Conservation (phyloP, 140 eudicot genomes). For the Flaveria floridana region DNA sequence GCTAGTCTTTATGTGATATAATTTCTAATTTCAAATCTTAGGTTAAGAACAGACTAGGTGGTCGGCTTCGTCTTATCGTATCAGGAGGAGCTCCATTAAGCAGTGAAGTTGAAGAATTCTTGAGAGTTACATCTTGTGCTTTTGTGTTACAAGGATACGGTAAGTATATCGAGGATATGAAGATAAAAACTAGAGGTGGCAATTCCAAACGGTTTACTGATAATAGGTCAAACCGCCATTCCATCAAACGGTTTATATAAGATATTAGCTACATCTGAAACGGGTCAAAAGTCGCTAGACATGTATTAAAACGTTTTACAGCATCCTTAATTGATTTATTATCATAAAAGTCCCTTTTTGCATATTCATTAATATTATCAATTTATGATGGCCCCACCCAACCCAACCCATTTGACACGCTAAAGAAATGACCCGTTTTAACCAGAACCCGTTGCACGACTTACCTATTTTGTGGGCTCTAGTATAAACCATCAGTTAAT, state of each 20-base stretch:
- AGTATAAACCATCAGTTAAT: background rate
- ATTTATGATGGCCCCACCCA: background rate
- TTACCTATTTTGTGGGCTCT: background rate
- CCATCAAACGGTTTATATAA: background rate
- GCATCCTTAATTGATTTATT: background rate
- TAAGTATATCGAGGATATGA: constrained; percentile 20
- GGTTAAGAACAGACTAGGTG: constrained; percentile 80
- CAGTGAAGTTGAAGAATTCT: constrained; percentile 86
- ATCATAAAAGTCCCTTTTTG: background rate
- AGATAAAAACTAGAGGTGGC: background rate
- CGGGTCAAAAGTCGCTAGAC: background rate
- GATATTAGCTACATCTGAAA: background rate
- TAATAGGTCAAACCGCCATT: background rate
- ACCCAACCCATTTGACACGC: background rate
- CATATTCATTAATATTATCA: background rate
- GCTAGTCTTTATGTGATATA: background rate
- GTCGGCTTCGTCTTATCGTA: constrained; percentile 77
- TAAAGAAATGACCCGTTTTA: background rate
- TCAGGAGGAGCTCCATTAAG: constrained; percentile 95
- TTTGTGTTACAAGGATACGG: constrained; percentile 96
- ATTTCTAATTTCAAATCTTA: background rate
- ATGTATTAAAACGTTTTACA: background rate
- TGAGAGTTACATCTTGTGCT: constrained; percentile 91
- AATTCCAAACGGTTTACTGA: background rate
- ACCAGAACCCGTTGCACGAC: background rate